A percentile compares a stretch with the other conserved stretches of the same genome.
Conservation (phyloP, 306 rosid species). For the Corylus americana region DNA sequence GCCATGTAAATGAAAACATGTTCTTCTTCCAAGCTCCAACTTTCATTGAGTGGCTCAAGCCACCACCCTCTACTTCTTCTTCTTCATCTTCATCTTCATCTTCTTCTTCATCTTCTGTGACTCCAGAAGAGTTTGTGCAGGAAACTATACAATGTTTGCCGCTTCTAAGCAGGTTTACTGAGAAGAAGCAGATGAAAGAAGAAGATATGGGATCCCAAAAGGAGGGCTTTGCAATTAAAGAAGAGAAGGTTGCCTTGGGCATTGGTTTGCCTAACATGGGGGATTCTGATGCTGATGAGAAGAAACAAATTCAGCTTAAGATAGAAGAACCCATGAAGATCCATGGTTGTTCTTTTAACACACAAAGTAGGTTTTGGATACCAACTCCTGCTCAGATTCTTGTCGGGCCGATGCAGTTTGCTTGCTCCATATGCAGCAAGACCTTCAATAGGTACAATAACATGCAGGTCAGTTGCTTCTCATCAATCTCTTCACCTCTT, state of each 20-base stretch:
- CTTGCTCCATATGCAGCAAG: constrained; percentile 90
- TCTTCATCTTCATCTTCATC: constrained; percentile 26
- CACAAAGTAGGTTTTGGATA: constrained; percentile 89
- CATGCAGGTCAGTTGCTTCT: constrained; percentile 76
- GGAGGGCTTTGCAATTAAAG: constrained; percentile 47
- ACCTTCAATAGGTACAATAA: constrained; percentile 98
- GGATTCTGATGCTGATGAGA: constrained; percentile 18
- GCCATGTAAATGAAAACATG: constrained; percentile 42
- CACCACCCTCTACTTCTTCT: constrained; percentile 41
- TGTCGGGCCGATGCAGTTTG: constrained; percentile 97
- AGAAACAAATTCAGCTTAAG: constrained; percentile 37
- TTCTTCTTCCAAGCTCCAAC: constrained; percentile 63
- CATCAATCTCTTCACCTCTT: not conserved
- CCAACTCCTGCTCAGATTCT: constrained; percentile 95
- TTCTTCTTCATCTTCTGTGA: constrained; percentile 27
- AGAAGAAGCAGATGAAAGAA: constrained; percentile 32
- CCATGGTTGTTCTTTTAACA: constrained; percentile 50
- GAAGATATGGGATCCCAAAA: constrained; percentile 35
- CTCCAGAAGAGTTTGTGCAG: constrained; percentile 24
- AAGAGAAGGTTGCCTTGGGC: constrained; percentile 64
- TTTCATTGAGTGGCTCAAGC: constrained; percentile 97
- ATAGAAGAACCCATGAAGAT: constrained; percentile 46
- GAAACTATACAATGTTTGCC: constrained; percentile 71
- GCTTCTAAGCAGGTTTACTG: constrained; percentile 39
- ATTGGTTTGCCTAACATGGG: constrained; percentile 71